phyloP scores from a whole-genome alignment of 352 stramenopile species.

The Phytopythium kandeliae region DNA sequence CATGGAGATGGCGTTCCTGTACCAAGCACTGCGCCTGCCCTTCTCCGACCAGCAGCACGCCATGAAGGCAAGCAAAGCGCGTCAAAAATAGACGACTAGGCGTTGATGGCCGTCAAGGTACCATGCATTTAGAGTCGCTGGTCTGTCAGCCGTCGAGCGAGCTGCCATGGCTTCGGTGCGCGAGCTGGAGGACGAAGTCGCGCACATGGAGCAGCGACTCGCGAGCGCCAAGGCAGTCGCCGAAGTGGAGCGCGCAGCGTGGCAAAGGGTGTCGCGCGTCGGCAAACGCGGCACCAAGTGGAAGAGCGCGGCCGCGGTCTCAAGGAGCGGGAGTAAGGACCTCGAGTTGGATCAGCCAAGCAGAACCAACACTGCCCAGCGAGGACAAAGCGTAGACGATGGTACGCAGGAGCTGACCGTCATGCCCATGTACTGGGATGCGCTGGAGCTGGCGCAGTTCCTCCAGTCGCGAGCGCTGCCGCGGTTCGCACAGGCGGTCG shows the following conservation, averaged over 20 bases:
- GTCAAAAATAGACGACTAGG: constrained; percentile 18
- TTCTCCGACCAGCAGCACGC: constrained; percentile 17
- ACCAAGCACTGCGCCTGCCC: constrained; percentile 52
- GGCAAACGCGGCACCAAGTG: constrained; percentile 60
- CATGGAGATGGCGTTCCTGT: constrained; percentile 84
- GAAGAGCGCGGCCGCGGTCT: constrained; percentile 31
- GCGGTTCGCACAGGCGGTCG: constrained; percentile 39
- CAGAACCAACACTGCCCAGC: background rate
- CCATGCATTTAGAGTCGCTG: background rate
- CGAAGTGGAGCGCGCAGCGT: constrained; percentile 47
- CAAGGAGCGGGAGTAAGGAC: constrained; percentile 8
- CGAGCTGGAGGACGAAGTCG: constrained; percentile 51
- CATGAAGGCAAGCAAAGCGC: background rate
- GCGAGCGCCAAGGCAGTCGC: constrained; percentile 43
- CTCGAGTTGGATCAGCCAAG: background rate
- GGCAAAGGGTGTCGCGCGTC: constrained; percentile 38
- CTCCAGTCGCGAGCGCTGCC: constrained; percentile 40
- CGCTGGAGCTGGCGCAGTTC: constrained; percentile 54
- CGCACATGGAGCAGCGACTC: constrained; percentile 54
- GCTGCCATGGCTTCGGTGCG: constrained; percentile 32
- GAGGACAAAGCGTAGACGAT: background rate
- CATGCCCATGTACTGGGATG: constrained; percentile 50
- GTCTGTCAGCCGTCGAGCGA: background rate
- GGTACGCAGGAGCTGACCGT: constrained; percentile 8
- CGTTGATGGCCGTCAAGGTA: background rate